Conservation (phyloP, 345 rosid genomes). For the Raphanus sativus region DNA sequence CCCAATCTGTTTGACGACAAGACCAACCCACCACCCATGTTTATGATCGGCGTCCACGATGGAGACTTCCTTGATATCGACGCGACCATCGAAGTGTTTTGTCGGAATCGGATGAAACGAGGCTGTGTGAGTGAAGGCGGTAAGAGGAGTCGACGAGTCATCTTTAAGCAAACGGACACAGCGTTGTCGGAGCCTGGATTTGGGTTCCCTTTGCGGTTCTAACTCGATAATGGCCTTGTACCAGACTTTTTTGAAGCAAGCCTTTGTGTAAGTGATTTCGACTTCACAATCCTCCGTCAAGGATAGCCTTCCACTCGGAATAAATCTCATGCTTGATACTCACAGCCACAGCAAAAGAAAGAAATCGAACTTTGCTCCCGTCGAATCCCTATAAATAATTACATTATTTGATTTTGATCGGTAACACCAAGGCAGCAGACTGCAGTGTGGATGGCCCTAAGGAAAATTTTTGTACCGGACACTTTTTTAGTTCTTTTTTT, state of each 20-base stretch:
- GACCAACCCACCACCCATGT: conserved; percentile 56
- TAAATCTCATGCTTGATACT: background rate
- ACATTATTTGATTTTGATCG: too few relatives aligned
- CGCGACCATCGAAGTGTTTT: background rate
- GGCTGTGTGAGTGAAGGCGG: conserved; percentile 12
- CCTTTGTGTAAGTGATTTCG: conserved; percentile 51
- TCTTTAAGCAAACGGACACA: background rate
- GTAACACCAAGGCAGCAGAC: too few relatives aligned
- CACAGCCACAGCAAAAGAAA: background rate
- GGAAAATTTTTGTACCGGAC: too few relatives aligned
- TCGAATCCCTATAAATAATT: too few relatives aligned
- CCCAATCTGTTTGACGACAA: conserved; percentile 45
- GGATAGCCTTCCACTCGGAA: background rate
- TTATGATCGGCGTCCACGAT: conserved; percentile 43
- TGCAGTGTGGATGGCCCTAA: too few relatives aligned
- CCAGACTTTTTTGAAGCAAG: conserved; percentile 54
- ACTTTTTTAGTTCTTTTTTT: too few relatives aligned
- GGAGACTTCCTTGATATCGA: conserved; percentile 34
- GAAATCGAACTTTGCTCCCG: too few relatives aligned
- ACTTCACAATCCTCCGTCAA: conserved; percentile 25
- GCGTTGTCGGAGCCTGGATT: background rate
- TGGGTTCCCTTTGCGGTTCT: conserved; percentile 32
- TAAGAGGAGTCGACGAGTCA: background rate
- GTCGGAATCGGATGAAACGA: conserved; percentile 56
- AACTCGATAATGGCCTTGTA: conserved; percentile 44